Evolutionary conservation across 2,329 filamentous ascomycete genomes (phyloP).

Genomic region (Arthroderma sp.): DNA sequence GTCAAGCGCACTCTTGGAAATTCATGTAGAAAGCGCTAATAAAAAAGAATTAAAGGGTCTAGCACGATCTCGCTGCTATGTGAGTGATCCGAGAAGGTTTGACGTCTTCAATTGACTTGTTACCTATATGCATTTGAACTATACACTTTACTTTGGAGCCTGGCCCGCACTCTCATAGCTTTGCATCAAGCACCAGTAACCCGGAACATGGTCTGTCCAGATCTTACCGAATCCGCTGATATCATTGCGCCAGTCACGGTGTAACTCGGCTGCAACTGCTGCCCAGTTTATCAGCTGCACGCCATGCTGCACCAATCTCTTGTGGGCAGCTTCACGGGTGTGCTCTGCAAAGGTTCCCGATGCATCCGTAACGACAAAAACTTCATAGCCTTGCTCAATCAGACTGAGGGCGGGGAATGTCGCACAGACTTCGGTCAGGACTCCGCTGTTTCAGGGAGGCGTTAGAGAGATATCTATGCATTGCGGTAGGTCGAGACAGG

Average conservation of each 20-base stretch:
- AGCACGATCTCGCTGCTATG: no score
- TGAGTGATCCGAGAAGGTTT: no score
- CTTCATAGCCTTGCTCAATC: conserved; percentile 55
- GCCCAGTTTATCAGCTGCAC: conserved; percentile 30
- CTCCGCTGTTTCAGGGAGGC: background rate
- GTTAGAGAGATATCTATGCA: no score
- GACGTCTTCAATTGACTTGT: no score
- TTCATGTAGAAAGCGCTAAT: no score
- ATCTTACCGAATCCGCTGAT: conserved; percentile 8
- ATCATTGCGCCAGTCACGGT: conserved; percentile 10
- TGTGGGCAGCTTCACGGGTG: conserved; percentile 51
- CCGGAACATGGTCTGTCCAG: conserved; percentile 9
- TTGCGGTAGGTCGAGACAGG: conserved; percentile 34
- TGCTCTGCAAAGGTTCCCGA: conserved; percentile 52
- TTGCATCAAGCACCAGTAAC: conserved; percentile 14
- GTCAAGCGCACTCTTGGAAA: no score
- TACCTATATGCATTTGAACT: no score
- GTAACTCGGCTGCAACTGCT: conserved; percentile 6
- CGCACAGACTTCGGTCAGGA: conserved; percentile 31
- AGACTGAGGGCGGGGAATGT: conserved; percentile 62
- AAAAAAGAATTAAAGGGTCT: no score
- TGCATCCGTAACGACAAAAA: conserved; percentile 61
- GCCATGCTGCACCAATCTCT: conserved; percentile 53
- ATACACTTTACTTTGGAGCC: no score
- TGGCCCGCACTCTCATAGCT: conserved; percentile 1